Percentiles rank a stretch among this genome's conserved stretches.
Conservation (phyloP, 169 alveolate genomes). For the Cryptosporidium viatorum region DNA sequence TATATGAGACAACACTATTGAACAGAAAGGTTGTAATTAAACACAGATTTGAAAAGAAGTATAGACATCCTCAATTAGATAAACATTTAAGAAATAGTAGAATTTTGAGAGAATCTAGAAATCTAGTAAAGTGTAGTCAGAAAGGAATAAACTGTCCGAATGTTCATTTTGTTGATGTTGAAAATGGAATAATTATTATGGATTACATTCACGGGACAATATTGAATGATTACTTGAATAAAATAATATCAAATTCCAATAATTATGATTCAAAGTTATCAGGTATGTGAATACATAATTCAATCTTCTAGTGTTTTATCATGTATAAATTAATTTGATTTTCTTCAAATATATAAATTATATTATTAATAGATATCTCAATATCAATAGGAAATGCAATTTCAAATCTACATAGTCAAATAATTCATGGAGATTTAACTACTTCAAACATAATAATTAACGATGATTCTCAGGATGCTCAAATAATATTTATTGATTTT, state of each 20-base stretch:
- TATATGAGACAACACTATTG: constrained; percentile 23
- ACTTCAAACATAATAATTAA: constrained; percentile 48
- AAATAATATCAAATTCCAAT: neutral
- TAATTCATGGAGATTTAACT: constrained; percentile 68
- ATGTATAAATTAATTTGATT: neutral
- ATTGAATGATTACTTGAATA: constrained; percentile 19
- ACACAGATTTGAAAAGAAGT: constrained; percentile 52
- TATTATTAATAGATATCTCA: constrained; percentile 19
- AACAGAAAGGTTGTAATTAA: constrained; percentile 18
- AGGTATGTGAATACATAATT: neutral
- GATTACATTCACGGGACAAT: constrained; percentile 23
- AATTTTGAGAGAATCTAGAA: constrained; percentile 36
- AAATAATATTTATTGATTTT: constrained; percentile 50
- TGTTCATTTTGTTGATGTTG: constrained; percentile 53
- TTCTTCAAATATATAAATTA: neutral
- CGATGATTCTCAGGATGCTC: neutral
- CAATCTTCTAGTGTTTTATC: neutral
- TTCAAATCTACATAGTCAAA: constrained; percentile 22
- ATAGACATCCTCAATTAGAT: constrained; percentile 56
- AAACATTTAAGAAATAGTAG: constrained; percentile 16
- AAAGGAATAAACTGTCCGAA: constrained; percentile 61
- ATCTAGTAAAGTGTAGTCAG: constrained; percentile 23
- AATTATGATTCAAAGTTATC: neutral
- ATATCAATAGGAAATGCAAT: constrained; percentile 32
- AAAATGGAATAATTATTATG: constrained; percentile 49